Base-by-base conservation (phyloP, 1,284 basidiomycete species). In the Tilletia horrida region DNA sequence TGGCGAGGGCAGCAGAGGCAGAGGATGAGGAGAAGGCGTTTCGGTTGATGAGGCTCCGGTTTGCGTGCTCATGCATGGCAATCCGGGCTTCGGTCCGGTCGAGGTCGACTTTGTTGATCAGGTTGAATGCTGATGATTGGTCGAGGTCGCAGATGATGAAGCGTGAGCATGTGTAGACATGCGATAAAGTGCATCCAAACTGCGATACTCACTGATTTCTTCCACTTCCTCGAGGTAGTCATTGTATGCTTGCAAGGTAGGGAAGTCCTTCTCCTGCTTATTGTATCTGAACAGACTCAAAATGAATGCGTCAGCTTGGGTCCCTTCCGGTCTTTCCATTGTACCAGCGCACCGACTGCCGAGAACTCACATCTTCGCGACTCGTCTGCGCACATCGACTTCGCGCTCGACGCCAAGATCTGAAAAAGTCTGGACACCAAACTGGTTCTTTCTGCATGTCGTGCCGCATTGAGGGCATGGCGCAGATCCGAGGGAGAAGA, bases 371-470 rank as follows among this genome's bases (percentile, higher is more conserved):
- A 93, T 90, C 85, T 92, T 93, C 0, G 90, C 89, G 70, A 97
- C 88, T 66, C 92, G 86, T 74, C 91, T 86, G 66, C 96, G 85
- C 3, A 98, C 87, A 1, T 91, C 89, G 0, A 98, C 91, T 83
- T 99, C 96, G 82, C 95, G 95, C 84, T 99, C 96, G 0, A 99
- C 95, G 1, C 87, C 88, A 21, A 99, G 85, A 82, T 98, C 95
- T 83, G 97, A 93, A 74, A 98, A 99, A 0, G 94, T 97, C 83
- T 97, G 96, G 2, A 92, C 91, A 23, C 89, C 90, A 79, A 98
- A 99, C 29, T 93, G 92, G 50, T 92, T 86, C 82, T 97, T 98
- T 40, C 96, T 86, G 65, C 97, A 85, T n/a, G 91, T 88, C 76
- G 90, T 90, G 64, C 87, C 88, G 82, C 96, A 99, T 70, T 92